Evolutionary conservation across 768 basidiomycete genomes (phyloP), one percentile per base, ranked within the genome.

Genomic region (Leccinellum albellum): DNA sequence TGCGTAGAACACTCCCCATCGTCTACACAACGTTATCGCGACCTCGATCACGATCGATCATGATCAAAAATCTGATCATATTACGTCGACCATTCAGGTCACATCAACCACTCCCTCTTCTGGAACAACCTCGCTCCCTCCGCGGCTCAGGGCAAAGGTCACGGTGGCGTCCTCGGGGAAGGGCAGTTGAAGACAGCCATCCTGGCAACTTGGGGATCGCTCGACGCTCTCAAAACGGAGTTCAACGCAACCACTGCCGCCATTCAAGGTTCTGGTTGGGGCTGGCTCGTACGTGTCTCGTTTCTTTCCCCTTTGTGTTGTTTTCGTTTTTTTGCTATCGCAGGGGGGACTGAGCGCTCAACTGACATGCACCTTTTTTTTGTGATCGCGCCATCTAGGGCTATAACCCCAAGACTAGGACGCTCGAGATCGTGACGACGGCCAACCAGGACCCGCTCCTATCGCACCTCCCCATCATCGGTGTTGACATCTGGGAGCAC

Each of bases 241-340:
- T 88, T 97, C 75, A 98, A 96, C 74, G 74, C 89, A 33, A 80
- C 87, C 44, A 92, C 94, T 45, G 85, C 86, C 42, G 91, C 75
- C 32, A 91, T 98, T 57, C 95, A 97, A 70, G 95, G 94, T 26
- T 91, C 88, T 51, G 94, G 94, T 40, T 97, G 95, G 94, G 94
- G 92, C 59, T 98, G 94, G 95, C 81, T 97, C 69, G 92, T 94
- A 67, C 68, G 44, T 46, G 3, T 46, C 23, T 24, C 15, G 23
- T 46, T 17, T 46, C n/a, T n/a, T n/a, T n/a, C n/a, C n/a, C n/a
- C n/a, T n/a, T n/a, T n/a, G n/a, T n/a, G n/a, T n/a, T n/a, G n/a
- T 21, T 17, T 21, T 6, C 10, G 2, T 1, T 57, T 15, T 5
- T 10, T 2, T 1, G 5, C 37, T 15, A 23, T 53, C 20, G 15